These are phyloP conservation scores for Polyplosphaeria fusca DNA, from an alignment of 495 filamentous ascomycete genomes.

Conservation along the genomic window DNA sequence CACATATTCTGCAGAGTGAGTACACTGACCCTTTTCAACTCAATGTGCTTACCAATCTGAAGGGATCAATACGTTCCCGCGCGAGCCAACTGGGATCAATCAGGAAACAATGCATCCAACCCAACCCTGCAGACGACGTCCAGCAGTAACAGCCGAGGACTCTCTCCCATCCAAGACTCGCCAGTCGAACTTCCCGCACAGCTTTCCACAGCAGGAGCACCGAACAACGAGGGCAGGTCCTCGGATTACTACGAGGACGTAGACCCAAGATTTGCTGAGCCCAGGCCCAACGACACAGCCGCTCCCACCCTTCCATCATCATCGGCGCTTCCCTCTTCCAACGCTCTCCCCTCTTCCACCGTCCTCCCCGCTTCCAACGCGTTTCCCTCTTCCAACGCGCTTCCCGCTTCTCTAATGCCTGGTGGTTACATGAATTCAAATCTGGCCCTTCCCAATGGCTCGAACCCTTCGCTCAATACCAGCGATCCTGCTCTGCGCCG, in stretches of 20 bases:
- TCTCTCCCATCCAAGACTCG: conserved; percentile 37
- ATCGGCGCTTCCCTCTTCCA: background rate
- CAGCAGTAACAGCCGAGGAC: conserved; percentile 27
- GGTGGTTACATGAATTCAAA: conserved; percentile 20
- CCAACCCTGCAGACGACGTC: conserved; percentile 20
- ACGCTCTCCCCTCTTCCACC: no score
- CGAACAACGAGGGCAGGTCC: conserved; percentile 43
- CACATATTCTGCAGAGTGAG: conserved; percentile 73
- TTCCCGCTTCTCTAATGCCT: conserved; percentile 40
- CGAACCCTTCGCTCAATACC: conserved; percentile 17
- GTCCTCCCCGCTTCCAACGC: no score
- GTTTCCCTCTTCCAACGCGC: no score
- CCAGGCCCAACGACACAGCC: conserved; percentile 27
- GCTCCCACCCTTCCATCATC: conserved; percentile 35
- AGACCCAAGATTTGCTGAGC: conserved; percentile 75
- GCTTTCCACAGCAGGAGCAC: conserved; percentile 35
- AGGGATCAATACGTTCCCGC: conserved; percentile 50
- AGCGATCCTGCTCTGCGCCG: conserved; percentile 12
- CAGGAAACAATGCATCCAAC: conserved; percentile 30
- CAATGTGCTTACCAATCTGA: background rate
- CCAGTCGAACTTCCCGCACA: conserved; percentile 45
- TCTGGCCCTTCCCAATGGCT: conserved; percentile 28
- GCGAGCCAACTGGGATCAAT: conserved; percentile 46
- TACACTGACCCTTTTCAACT: conserved; percentile 6
- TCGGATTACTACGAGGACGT: conserved; percentile 87